Conservation (phyloP, 1,284 basidiomycete species). For the Cutaneotrichosporon sp. region DNA sequence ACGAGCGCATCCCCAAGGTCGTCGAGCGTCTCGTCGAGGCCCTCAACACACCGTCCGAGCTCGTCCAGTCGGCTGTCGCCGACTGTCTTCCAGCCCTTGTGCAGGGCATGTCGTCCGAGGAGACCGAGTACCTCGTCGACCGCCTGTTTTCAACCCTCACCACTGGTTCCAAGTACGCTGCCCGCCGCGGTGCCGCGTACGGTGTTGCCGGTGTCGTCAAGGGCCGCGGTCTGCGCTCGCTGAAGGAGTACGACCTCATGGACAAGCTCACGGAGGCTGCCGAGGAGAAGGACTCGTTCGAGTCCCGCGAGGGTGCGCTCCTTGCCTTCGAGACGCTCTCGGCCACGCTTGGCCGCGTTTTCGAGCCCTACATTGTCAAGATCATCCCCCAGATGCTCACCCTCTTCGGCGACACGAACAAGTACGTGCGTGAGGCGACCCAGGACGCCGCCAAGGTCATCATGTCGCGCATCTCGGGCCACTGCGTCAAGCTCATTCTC, state of each 20-base stretch:
- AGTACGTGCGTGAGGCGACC: slow-evolving; percentile 92
- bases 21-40: slow-evolving; percentile 89
- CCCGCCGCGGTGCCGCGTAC: slow-evolving; percentile 91
- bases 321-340: slow-evolving; percentile 94
- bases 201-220: slow-evolving; percentile 91
- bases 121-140: slow-evolving; percentile 70
- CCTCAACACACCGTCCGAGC: slow-evolving; percentile 90
- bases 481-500: slow-evolving; percentile 92
- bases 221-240: slow-evolving; percentile 79
- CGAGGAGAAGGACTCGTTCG: slow-evolving; percentile 86
- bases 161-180: slow-evolving; percentile 81
- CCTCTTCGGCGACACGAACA: slow-evolving; percentile 84
- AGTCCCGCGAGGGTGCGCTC: slow-evolving; percentile 89
- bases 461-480: slow-evolving; percentile 90
- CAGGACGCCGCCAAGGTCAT: slow-evolving; percentile 91
- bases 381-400: slow-evolving; percentile 83
- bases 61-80: slow-evolving; percentile 94
- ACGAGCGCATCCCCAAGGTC: slow-evolving; percentile 76
- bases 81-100: slow-evolving; percentile 91
- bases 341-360: slow-evolving; percentile 78
- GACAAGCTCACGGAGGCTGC: slow-evolving; percentile 71
- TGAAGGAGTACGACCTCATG: slow-evolving; percentile 83
- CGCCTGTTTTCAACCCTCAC: slow-evolving; percentile 75
- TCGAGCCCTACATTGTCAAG: slow-evolving; percentile 86
- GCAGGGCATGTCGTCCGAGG: slow-evolving; percentile 65